Evolutionary conservation across 2,329 filamentous ascomycete genomes (phyloP), one percentile per base, ranked within the genome.

Genomic region (Botryotinia narcissicola): DNA sequence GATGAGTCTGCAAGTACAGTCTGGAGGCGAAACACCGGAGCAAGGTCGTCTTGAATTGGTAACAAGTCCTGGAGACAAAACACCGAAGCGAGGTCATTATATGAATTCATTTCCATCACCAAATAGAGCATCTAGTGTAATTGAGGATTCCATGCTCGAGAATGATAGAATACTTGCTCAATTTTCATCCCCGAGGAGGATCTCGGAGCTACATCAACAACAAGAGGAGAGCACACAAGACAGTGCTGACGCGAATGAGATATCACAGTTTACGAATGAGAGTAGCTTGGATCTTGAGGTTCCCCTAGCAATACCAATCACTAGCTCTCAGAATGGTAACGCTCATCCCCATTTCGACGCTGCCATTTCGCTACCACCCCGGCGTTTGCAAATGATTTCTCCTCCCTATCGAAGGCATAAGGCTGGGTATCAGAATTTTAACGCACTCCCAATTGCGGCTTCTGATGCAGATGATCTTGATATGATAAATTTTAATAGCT

Each of bases 71-170:
- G 25, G 64, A 46, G 37, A 54, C n/a, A 57, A 46, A 64, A 72
- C 51, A n/a, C n/a, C 48, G 18, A 20, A 37, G 37, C 48, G 25
- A 18, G 22, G 10, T 57, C 48, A 42, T 12, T 57, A 25, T 25
- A 25, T 9, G 12, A 7, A 42, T 44, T 42, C 48, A 25, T 29
- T 25, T 12, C 12, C n/a, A 44, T n/a, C 66, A 25, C 86, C 83
- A 83, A 78, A 79, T 62, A 80, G 83, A 22, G 85, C 84, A 3
- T 84, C 86, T 0, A 89, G 86, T 73, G 82, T 86, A 42, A 83
- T 90, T 32, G 84, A 83, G 16, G 88, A 91, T 77, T 91, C 88
- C 0, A 85, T 88, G 75, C 85, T 84, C 0, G 79, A 82, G 12
- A 81, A 83, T 71, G 75, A 81, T 78, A 68, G 80, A 20, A 74